Evolutionary conservation across 768 basidiomycete genomes (phyloP).

Genomic region (Leucogyrophana mollusca): DNA sequence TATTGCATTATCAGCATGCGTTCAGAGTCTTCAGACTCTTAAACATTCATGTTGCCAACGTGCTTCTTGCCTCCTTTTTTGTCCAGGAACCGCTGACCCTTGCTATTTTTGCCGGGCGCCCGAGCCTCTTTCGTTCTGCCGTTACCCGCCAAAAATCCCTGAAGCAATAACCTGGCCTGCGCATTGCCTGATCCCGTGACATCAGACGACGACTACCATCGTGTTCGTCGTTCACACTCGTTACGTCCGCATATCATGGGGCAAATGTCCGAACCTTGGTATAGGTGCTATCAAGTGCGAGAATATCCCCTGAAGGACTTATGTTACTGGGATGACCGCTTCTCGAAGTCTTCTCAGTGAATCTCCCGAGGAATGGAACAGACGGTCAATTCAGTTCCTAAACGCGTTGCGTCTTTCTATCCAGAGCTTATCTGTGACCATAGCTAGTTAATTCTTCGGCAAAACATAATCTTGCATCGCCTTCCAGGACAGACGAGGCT

Average conservation of each 20-base stretch:
- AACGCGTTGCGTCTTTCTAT: conserved; percentile 1
- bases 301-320: no score
- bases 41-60: background rate
- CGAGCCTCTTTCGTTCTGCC: background rate
- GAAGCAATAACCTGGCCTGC: no score
- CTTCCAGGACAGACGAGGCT: conserved; percentile 42
- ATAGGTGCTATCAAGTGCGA: no score
- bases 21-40: no score
- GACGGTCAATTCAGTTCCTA: conserved; percentile 1
- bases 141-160: no score
- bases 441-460: background rate
- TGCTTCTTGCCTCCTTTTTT: background rate
- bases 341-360: background rate
- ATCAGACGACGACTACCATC: no score
- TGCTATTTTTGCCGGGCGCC: background rate
- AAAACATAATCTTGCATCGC: conserved; percentile 8
- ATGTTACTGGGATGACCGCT: no score
- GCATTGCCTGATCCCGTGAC: no score
- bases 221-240: no score
- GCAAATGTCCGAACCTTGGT: no score
- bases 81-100: background rate
- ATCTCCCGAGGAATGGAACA: conserved; percentile 23
- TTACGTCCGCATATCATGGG: no score
- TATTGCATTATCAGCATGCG: conserved; percentile 7
- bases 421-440: background rate